Conservation (phyloP, 345 rosid species). For the Murraya paniculata region DNA sequence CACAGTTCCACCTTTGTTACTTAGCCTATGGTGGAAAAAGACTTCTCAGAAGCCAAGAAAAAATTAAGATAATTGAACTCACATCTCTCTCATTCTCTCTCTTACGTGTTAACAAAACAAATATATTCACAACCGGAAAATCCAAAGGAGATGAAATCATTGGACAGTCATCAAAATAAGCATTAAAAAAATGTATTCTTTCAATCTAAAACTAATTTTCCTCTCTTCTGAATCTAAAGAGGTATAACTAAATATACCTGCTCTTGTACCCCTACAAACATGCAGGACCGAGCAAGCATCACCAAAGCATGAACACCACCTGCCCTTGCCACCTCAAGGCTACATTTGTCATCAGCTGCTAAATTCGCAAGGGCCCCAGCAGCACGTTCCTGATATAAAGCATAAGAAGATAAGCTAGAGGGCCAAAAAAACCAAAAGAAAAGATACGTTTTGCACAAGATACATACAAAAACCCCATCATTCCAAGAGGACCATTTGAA, state of each 20-base stretch:
- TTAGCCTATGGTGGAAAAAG: neutral
- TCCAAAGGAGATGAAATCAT: neutral
- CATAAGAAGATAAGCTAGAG: neutral
- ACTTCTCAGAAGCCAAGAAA: neutral
- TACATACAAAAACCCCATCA: conserved; percentile 36
- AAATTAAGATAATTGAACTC: neutral
- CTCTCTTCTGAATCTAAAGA: neutral
- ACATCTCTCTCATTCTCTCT: neutral
- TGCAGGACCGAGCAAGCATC: conserved; percentile 33
- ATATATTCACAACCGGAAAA: neutral
- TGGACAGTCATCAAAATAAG: neutral
- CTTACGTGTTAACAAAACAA: neutral
- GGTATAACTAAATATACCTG: conserved; percentile 24
- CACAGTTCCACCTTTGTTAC: neutral
- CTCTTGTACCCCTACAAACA: conserved; percentile 39
- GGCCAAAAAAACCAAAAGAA: neutral
- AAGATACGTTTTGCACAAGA: neutral
- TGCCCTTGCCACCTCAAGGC: conserved; percentile 30
- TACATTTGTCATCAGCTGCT: conserved; percentile 42
- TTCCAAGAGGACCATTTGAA: conserved; percentile 28
- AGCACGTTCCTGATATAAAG: conserved; percentile 38
- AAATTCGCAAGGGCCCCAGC: conserved; percentile 46
- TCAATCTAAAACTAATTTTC: neutral
- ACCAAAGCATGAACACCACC: conserved; percentile 36
- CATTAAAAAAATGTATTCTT: neutral